A percentile compares a stretch with the other conserved stretches of the same genome.
Evolutionary conservation across 768 basidiomycete genomes (phyloP).

Genomic region (Pleurotus platypus): DNA sequence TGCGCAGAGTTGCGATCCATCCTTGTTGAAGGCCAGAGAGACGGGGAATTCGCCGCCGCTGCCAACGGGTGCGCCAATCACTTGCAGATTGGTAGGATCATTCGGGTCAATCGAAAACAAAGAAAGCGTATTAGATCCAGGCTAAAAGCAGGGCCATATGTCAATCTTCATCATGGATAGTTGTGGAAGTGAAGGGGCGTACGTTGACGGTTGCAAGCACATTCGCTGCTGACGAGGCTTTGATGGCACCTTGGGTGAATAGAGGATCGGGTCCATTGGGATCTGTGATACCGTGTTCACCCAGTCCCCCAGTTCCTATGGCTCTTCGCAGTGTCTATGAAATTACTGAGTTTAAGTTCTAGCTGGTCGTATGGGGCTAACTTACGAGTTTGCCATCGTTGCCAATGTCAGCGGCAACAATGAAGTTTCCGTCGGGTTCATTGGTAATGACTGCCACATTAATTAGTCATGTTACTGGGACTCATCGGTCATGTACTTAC

Average conservation of each 20-base stretch:
- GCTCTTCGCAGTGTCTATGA: slow-evolving; percentile 25
- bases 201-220: slow-evolving; percentile 36
- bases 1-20: slow-evolving; percentile 29
- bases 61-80: slow-evolving; percentile 41
- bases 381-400: slow-evolving; percentile 38
- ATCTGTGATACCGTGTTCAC: slow-evolving; percentile 27
- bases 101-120: slow-evolving; percentile 37
- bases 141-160: slow-evolving; percentile 18
- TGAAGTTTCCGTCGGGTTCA: slow-evolving; percentile 39
- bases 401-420: slow-evolving; percentile 40
- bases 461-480: not conserved
- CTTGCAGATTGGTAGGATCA: slow-evolving; percentile 34
- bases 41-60: slow-evolving; percentile 50
- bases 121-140: slow-evolving; percentile 44
- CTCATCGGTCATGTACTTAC: slow-evolving; percentile 1
- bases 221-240: slow-evolving; percentile 28
- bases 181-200: not conserved
- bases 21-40: slow-evolving; percentile 34
- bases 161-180: not conserved
- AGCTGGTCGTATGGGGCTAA: no score
- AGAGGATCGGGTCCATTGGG: slow-evolving; percentile 35
- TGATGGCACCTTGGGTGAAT: slow-evolving; percentile 39
- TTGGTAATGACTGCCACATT: slow-evolving; percentile 43
- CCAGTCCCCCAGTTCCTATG: slow-evolving; percentile 27
- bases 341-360: no score